A percentile compares a stretch with the other conserved stretches of the same genome.
Evolutionary conservation across 1,284 basidiomycete genomes (phyloP).

Genomic region (Mycosarcoma mackinlayi): DNA sequence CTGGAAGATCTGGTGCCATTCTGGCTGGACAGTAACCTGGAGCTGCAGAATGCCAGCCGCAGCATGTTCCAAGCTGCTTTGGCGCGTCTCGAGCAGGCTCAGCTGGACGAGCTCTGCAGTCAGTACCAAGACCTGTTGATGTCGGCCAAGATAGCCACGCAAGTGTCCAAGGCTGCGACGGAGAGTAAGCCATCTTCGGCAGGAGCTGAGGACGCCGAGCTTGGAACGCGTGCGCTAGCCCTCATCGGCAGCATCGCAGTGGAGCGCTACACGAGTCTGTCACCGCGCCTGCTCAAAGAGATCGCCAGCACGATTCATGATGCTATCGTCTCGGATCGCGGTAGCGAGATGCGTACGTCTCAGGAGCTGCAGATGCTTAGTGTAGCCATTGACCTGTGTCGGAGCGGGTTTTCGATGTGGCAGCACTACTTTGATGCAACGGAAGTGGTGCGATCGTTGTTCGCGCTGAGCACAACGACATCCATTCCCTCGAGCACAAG

Average conservation of each 20-base stretch:
- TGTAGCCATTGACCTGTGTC: conserved; percentile 88
- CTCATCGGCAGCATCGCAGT: conserved; percentile 76
- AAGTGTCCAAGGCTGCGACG: background rate
- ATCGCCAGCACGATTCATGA: conserved; percentile 81
- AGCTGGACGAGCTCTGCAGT: conserved; percentile 42
- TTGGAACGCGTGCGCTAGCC: conserved; percentile 25
- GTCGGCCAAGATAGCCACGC: conserved; percentile 6
- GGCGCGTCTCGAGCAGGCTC: conserved; percentile 13
- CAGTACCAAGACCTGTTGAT: conserved; percentile 62
- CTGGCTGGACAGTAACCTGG: conserved; percentile 34
- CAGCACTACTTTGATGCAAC: conserved; percentile 93
- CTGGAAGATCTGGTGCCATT: conserved; percentile 78
- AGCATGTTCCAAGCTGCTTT: conserved; percentile 31
- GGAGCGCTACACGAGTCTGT: conserved; percentile 81
- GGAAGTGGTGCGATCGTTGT: conserved; percentile 85
- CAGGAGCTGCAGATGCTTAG: conserved; percentile 73
- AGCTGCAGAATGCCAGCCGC: conserved; percentile 43
- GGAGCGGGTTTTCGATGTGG: conserved; percentile 90
- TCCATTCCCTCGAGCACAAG: conserved; percentile 1
- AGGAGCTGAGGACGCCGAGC: conserved; percentile 9
- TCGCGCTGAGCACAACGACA: conserved; percentile 72
- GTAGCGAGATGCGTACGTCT: conserved; percentile 26
- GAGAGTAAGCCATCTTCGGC: conserved; percentile 10
- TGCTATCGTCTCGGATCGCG: conserved; percentile 17
- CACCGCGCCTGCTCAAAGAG: conserved; percentile 80